Percentiles rank a stretch among this genome's conserved stretches.
phyloP scores from a whole-genome alignment of 139 green algal species.

The Astrephomene gubernaculifera region DNA sequence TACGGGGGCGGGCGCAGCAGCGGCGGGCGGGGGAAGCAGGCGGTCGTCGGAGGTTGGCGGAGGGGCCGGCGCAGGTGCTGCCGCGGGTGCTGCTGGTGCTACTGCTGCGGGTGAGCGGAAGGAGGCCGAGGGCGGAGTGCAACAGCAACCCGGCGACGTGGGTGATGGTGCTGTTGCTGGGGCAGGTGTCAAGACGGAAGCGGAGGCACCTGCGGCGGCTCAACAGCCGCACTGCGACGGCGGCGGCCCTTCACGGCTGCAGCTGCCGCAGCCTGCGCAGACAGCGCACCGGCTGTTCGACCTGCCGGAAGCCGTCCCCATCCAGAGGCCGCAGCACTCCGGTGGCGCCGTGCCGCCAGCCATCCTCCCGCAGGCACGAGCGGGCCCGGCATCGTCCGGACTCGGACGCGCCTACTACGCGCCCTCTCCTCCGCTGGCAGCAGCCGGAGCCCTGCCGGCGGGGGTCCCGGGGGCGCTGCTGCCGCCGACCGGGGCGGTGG shows the following conservation, averaged over 20 bases:
- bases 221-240: too few relatives aligned
- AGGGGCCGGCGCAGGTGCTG: background rate
- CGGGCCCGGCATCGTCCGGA: too few relatives aligned
- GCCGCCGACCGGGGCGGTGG: too few relatives aligned
- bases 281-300: background rate
- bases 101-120: background rate
- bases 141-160: background rate
- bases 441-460: background rate
- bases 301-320: slow-evolving; percentile 7
- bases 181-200: too few relatives aligned
- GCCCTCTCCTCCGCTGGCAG: too few relatives aligned
- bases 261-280: background rate
- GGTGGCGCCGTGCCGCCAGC: too few relatives aligned
- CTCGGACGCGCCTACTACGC: too few relatives aligned
- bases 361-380: too few relatives aligned
- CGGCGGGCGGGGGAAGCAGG: background rate
- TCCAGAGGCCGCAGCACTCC: background rate
- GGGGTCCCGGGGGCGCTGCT: background rate
- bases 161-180: background rate
- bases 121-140: background rate
- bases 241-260: background rate
- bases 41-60: background rate
- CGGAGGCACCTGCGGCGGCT: too few relatives aligned
- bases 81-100: background rate
- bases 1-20: background rate